Conservation (phyloP, 2,329 filamentous ascomycete genomes). For the Huntiella savannae region DNA sequence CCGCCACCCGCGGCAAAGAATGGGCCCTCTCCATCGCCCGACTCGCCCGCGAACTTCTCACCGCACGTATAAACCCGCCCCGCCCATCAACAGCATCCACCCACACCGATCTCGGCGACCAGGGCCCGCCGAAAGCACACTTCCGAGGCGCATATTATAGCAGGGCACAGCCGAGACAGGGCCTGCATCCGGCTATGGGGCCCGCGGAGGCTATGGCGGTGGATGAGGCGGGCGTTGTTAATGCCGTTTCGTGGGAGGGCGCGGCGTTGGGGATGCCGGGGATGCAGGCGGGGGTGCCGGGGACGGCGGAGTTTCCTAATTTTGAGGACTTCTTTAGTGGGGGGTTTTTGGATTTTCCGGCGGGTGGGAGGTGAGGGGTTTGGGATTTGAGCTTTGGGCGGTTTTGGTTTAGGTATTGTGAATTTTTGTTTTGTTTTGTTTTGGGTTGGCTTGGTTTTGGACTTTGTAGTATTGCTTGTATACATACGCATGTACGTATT, state of each 20-base stretch:
- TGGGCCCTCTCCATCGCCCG: constrained; percentile 10
- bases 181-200: not conserved
- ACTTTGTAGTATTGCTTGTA: not conserved
- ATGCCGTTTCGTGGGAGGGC: not conserved
- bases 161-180: constrained; percentile 3
- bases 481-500: not conserved
- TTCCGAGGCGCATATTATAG: constrained; percentile 4
- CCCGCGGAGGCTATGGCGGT: constrained; percentile 5
- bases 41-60: constrained; percentile 9
- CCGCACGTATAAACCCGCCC: constrained; percentile 5
- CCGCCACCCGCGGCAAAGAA: constrained; percentile 10
- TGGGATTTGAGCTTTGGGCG: not conserved
- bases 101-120: not conserved
- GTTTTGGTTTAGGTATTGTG: not conserved
- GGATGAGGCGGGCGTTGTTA: constrained; percentile 1
- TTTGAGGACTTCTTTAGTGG: constrained; percentile 11
- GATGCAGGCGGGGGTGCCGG: not conserved
- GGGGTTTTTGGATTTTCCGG: constrained; percentile 11
- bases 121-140: not conserved
- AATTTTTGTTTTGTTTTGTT: not conserved
- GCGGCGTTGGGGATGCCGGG: not conserved
- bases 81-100: not conserved
- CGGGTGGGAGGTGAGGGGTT: not conserved
- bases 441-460: not conserved
- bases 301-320: constrained; percentile 8